Base-by-base conservation (phyloP, 805 yeast genomes). In the Clavispora asparagi region DNA sequence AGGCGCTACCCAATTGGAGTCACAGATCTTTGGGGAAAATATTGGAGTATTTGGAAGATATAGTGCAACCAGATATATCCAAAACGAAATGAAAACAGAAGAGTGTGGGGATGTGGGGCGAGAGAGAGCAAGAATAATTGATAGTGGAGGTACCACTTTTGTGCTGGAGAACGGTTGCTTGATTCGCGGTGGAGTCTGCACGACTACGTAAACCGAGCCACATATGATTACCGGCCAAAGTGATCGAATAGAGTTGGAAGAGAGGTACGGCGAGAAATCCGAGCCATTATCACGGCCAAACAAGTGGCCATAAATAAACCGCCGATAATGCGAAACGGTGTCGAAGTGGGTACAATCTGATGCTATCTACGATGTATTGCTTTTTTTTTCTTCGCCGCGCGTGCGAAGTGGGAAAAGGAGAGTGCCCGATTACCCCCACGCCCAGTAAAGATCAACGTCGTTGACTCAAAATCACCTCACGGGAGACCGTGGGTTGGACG, bases 161-260 rank as follows among this genome's bases (percentile, higher is more conserved):
- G 35, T n/a, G 35, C 6, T 27, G 31, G n/a, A 11, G 35, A 31
- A 14, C 10, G 5, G 35, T 31, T 31, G 10, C 17, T 31, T 7
- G 35, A n/a, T 31, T 31, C 35, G 35, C 35, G 35, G 17, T 38
- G 40, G 40, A 23, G 12, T 38, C n/a, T 38, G 40, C 40, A 38
- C 40, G 40, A 38, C 40, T 25, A 13, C 16, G 30, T 38, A 25
- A 11, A n/a, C 7, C 36, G 36, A 32, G 36, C 19, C 12, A 27
- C 29, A 27, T 9, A 27, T 3, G 29, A 6, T 11, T 9, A 8
- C 2, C 7, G 29, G 29, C 29, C 29, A 27, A 27, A 27, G 29
- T 4, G 29, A 27, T 27, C 3, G 12, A 27, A 27, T 27, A 27
- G 29, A 27, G 29, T 4, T 27, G 23, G 23, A 5, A 5, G 23